Percentiles rank a stretch among this genome's conserved stretches.
Evolutionary conservation across 2,329 filamentous ascomycete species (phyloP).

Genomic region (Fonsecaea multimorphosa): DNA sequence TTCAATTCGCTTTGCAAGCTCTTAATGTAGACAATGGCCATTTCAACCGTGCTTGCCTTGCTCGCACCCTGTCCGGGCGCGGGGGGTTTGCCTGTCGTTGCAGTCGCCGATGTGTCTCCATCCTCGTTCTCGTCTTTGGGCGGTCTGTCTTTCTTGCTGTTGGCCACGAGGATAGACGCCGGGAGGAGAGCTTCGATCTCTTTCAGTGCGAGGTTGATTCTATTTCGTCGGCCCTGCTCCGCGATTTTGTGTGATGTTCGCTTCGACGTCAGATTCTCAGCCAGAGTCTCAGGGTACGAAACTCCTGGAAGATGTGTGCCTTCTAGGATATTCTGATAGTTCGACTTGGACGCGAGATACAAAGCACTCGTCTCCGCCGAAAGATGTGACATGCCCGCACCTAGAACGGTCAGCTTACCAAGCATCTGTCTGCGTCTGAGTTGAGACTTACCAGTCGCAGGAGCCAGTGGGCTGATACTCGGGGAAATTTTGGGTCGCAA

Average conservation of each 20-base stretch:
- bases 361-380: conserved; percentile 69
- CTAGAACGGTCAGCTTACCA: conserved; percentile 29
- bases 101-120: conserved; percentile 31
- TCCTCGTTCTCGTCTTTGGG: conserved; percentile 47
- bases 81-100: conserved; percentile 42
- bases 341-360: conserved; percentile 89
- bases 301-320: conserved; percentile 89
- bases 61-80: conserved; percentile 68
- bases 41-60: conserved; percentile 97
- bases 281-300: conserved; percentile 86
- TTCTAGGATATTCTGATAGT: conserved; percentile 96
- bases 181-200: conserved; percentile 91
- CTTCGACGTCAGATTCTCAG: conserved; percentile 93
- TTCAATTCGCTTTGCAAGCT: conserved; percentile 75
- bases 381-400: conserved; percentile 47
- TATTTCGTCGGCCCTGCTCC: conserved; percentile 91
- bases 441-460: conserved; percentile 64
- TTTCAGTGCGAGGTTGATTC: conserved; percentile 91
- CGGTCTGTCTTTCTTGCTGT: conserved; percentile 40
- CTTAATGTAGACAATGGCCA: conserved; percentile 94
- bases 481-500: conserved; percentile 88
- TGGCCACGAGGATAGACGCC: conserved; percentile 53
- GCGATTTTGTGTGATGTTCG: conserved; percentile 97
- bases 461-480: conserved; percentile 88
- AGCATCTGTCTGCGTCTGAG: conserved; percentile 39